phyloP scores from a whole-genome alignment of 1,284 basidiomycete genomes.

The Boletus smithii region DNA sequence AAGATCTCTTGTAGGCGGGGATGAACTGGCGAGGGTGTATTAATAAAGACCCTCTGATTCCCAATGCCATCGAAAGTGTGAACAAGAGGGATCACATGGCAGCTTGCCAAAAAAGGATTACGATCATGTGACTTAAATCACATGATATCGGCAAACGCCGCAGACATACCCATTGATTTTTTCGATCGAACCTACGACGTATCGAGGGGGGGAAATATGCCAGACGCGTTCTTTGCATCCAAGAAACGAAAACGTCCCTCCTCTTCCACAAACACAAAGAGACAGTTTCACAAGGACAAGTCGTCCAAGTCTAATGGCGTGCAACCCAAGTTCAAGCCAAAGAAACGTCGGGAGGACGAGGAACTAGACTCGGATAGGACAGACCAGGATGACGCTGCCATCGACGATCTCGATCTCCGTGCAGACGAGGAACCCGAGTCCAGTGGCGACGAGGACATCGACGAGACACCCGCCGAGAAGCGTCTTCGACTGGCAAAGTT shows the following conservation, averaged over 20 bases:
- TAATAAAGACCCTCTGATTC: neutral
- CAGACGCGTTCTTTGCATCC: conserved; percentile 77
- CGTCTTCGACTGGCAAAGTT: conserved; percentile 85
- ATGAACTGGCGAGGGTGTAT: conserved; percentile 1
- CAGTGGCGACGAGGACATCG: conserved; percentile 76
- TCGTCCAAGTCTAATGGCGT: conserved; percentile 30
- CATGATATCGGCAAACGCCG: conserved; percentile 21
- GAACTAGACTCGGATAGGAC: conserved; percentile 67
- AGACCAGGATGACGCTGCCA: conserved; percentile 54
- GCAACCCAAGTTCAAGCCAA: conserved; percentile 26
- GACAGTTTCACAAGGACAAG: too few species aligned
- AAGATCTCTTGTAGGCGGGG: conserved; percentile 2
- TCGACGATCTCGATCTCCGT: conserved; percentile 79
- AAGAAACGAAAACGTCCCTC: conserved; percentile 64
- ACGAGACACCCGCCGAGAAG: conserved; percentile 95
- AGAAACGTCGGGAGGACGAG: conserved; percentile 54
- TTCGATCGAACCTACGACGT: conserved; percentile 9
- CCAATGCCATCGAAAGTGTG: conserved; percentile 11
- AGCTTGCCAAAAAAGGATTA: conserved; percentile 3
- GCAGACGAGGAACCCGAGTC: conserved; percentile 55
- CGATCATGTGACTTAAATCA: conserved; percentile 13
- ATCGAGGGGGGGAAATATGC: conserved; percentile 44
- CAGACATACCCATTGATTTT: conserved; percentile 20
- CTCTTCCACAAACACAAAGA: conserved; percentile 29
- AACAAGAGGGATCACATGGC: neutral